Conservation (phyloP, 2,329 filamentous ascomycete species). For the Scedosporium aurantiacum region DNA sequence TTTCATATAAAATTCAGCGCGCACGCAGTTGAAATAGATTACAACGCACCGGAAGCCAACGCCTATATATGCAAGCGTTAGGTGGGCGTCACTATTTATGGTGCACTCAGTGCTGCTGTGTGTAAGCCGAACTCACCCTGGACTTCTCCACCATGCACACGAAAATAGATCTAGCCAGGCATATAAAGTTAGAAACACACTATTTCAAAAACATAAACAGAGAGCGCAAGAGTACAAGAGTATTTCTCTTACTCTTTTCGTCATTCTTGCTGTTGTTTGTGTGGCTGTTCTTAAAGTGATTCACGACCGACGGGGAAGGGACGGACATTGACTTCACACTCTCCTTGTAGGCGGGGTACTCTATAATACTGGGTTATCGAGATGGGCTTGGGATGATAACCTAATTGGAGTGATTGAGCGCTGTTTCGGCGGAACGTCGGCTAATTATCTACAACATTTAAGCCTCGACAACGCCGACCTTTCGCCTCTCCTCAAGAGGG, state of each 20-base stretch:
- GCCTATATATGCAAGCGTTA: constrained; percentile 24
- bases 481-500: no score
- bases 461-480: background rate
- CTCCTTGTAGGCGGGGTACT: background rate
- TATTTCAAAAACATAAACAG: background rate
- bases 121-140: constrained; percentile 43
- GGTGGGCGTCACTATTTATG: background rate
- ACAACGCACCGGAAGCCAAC: constrained; percentile 41
- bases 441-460: background rate
- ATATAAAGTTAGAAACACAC: background rate
- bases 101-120: background rate
- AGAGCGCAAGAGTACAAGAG: background rate
- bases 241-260: constrained; percentile 21
- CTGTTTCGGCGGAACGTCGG: background rate
- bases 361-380: background rate
- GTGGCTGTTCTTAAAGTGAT: background rate
- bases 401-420: background rate
- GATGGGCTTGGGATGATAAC: background rate
- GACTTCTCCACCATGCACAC: constrained; percentile 50
- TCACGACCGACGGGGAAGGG: background rate
- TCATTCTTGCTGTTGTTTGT: constrained; percentile 15
- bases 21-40: background rate
- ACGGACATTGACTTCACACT: background rate
- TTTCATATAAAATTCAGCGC: background rate
- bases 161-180: constrained; percentile 43